A percentile compares a stretch with the other conserved stretches of the same genome.
Evolutionary conservation across 495 filamentous ascomycete genomes (phyloP).

Genomic region (Daldinia concentrica): DNA sequence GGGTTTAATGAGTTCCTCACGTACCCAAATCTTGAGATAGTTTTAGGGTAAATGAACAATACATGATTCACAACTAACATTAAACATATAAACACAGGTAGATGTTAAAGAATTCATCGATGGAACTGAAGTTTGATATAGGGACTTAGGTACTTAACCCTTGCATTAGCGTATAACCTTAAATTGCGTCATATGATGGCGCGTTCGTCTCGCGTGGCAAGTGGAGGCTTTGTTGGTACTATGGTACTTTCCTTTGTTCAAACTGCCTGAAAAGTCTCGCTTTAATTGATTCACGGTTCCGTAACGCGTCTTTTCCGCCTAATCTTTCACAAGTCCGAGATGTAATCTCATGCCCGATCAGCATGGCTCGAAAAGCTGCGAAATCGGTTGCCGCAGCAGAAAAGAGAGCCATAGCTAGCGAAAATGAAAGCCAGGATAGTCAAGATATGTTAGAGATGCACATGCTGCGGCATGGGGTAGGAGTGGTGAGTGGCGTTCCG

Average conservation of each 20-base stretch:
- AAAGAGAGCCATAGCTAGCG: constrained; percentile 22
- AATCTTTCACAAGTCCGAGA: constrained; percentile 11
- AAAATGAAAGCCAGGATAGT: constrained; percentile 45
- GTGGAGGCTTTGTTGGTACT: background rate
- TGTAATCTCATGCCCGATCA: constrained; percentile 16
- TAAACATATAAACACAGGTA: too few species aligned
- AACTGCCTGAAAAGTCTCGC: constrained; percentile 8
- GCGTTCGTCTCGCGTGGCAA: constrained; percentile 34
- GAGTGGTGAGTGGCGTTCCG: constrained; percentile 42
- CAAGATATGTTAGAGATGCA: constrained; percentile 37
- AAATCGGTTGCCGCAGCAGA: constrained; percentile 21
- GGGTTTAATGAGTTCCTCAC: too few species aligned
- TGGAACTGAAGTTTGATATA: too few species aligned
- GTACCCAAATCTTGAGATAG: too few species aligned
- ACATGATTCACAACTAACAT: too few species aligned
- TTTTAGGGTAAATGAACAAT: too few species aligned
- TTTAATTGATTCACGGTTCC: constrained; percentile 22
- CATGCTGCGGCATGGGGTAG: constrained; percentile 37
- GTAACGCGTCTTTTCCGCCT: constrained; percentile 3
- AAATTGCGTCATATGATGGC: constrained; percentile 42
- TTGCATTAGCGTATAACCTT: constrained; percentile 18
- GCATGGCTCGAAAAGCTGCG: constrained; percentile 32
- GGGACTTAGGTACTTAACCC: background rate
- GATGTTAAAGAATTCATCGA: too few species aligned
- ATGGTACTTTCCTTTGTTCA: constrained; percentile 25